Percentiles rank a stretch among this genome's conserved stretches.
Conservation (phyloP, 192 early-diverging fungal genomes). For the Backusella macrospora region DNA sequence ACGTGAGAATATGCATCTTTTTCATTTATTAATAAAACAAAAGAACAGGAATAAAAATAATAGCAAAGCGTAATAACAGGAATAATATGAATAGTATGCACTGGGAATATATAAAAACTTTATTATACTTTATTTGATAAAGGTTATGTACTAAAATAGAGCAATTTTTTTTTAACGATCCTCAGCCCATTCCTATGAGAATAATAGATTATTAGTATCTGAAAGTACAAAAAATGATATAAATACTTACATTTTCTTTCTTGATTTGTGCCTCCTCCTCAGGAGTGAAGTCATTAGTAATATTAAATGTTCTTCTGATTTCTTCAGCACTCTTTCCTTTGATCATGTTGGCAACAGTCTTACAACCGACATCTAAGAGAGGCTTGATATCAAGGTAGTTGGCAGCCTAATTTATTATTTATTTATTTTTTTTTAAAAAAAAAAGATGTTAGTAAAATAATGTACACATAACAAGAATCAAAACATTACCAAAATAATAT, state of each 20-base stretch:
- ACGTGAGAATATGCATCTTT: not conserved
- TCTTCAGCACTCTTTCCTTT: constrained; percentile 92
- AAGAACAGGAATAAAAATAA: too few relatives aligned
- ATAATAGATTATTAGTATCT: not conserved
- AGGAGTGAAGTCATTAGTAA: constrained; percentile 92
- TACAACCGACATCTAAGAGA: constrained; percentile 95
- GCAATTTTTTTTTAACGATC: constrained; percentile 35
- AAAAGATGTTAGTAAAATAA: too few relatives aligned
- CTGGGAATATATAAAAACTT: not conserved
- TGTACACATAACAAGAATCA: not conserved
- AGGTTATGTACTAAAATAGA: not conserved
- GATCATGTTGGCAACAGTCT: constrained; percentile 98
- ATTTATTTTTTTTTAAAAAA: not conserved
- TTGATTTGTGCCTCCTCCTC: constrained; percentile 95
- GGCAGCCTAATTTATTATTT: constrained; percentile 54
- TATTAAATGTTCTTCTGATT: constrained; percentile 96
- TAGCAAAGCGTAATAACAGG: not conserved
- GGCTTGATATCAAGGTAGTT: constrained; percentile 97
- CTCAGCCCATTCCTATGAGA: constrained; percentile 46
- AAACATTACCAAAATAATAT: constrained; percentile 64
- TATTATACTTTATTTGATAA: not conserved
- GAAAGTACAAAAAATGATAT: constrained; percentile 24
- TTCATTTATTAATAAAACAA: too few relatives aligned
- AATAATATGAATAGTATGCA: not conserved
- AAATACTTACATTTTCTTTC: constrained; percentile 65